A percentile compares a stretch with the other conserved stretches of the same genome.
These are phyloP conservation scores for Diaporthe vaccinii DNA, from an alignment of 2,329 filamentous ascomycete species.

Conservation along the genomic window DNA sequence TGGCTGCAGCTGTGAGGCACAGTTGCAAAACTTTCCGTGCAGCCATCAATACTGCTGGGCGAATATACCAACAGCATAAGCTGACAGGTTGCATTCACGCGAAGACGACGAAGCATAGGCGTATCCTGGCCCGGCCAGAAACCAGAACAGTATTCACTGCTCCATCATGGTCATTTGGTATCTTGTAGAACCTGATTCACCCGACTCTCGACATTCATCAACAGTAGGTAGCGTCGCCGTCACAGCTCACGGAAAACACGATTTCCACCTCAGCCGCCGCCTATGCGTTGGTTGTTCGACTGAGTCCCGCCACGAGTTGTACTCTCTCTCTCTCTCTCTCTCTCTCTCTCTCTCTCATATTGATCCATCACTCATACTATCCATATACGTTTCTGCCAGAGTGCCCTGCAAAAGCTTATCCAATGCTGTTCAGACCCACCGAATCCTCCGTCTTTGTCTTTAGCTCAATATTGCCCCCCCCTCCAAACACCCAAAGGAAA, in stretches of 20 bases:
- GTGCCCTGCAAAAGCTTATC: neutral
- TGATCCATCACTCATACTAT: conserved; percentile 3
- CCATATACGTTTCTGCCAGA: neutral
- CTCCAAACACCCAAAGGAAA: neutral
- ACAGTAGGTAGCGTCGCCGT: neutral
- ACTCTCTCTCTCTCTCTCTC: neutral
- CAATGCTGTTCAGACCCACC: too few species aligned
- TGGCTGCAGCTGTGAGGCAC: neutral
- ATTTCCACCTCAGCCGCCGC: neutral
- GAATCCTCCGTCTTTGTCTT: neutral
- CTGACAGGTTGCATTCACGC: neutral
- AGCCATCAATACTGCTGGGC: neutral
- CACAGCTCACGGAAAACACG: neutral
- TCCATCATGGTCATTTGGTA: neutral
- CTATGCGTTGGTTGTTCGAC: neutral
- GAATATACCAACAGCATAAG: neutral
- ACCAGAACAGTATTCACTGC: neutral
- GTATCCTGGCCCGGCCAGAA: neutral
- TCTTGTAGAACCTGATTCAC: neutral
- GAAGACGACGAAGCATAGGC: neutral
- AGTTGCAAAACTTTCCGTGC: neutral
- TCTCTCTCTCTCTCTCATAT: neutral
- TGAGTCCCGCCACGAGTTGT: neutral
- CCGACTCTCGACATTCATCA: neutral
- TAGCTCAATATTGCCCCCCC: neutral